Evolutionary conservation across 331 rosid genomes (phyloP), one percentile per base, ranked within the genome.

Genomic region (Pyrus hybrid): DNA sequence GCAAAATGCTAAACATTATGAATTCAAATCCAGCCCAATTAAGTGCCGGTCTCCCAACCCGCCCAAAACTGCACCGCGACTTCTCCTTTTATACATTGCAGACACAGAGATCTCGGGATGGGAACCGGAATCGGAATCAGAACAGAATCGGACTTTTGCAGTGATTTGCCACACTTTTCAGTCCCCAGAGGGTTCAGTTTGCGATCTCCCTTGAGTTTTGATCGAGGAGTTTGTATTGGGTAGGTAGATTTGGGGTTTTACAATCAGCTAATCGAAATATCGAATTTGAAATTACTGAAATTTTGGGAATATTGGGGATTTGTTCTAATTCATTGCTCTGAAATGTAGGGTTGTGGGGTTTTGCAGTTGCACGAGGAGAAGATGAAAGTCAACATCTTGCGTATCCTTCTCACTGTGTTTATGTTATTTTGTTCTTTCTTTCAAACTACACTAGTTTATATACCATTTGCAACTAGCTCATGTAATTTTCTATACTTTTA

Each of bases 301-400:
- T 69, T 47, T 13, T 20, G 74, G 35, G 13, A 53, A 7, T 1
- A 18, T 18, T 18, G 8, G 58, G 51, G 10, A 22, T 49, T 67
- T 64, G 20, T 60, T 73, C n/a, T 41, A 6, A 13, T 18, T 73
- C 58, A 7, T n/a, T 61, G 21, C 63, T 29, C 58, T 18, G 51
- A 65, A 35, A 68, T 12, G 3, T 41, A 32, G 45, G 45, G 13
- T 41, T 41, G 3, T 41, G 45, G 45, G 45, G 45, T 41, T 41
- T 41, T 41, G 33, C 54, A 67, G 45, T 78, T 54, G 49, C 35
- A 53, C 68, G 67, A 53, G 75, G 67, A 28, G 68, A 80, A 63
- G 78, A 91, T 88, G 93, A 82, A 91, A 83, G 89, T 91, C 67
- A 91, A 88, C 73, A 74, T 91, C 65, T 69, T 85, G 76, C 88